Evolutionary conservation across 2,329 filamentous ascomycete species (phyloP), one percentile per base, ranked within the genome.

Genomic region (Aspergillus oerlinghausenensis): DNA sequence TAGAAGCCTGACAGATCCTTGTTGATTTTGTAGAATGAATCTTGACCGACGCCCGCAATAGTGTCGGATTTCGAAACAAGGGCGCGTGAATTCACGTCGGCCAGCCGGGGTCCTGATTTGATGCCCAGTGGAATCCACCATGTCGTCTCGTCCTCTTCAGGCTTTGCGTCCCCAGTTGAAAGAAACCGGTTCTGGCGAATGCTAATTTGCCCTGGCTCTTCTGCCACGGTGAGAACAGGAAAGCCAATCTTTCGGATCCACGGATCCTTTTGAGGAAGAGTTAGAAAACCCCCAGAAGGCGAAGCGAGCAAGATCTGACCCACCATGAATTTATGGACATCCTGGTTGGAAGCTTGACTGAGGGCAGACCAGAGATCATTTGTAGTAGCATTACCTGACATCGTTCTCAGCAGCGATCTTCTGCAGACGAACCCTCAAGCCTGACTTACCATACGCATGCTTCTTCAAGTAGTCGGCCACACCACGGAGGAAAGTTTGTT

Each of bases 171-270:
- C 9, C 94, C 94, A 3, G 90, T 92, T 21, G 90, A 90, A 23
- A 99, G 81, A 83, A 97, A 99, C 56, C 94, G 88, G 52, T 85
- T 88, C 74, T 99, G 94, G 70, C 87, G 88, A 59, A 97, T 78
- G 47, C 84, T 85, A 66, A 97, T 88, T 72, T 93, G 88, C 17
- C 89, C 88, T 56, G 87, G 84, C 71, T 93, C 86, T 75, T 97
- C 94, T 23, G 88, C 82, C 17, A 97, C 84, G 2, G 89, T 95
- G 21, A 99, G 77, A 14, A 97, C 87, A 0, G 94, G 94, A 75
- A 96, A 96, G 1, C 94, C 94, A 63, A 97, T 95, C 77, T 93
- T 94, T 66, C 88, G 86, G 69, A 97, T 96, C 94, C 94, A 99
- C 19, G 89, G 87, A 63, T 90, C 83, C 78, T 80, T 58, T 49